Conservation (phyloP, 768 basidiomycete species). For the Termitomyces sp. region DNA sequence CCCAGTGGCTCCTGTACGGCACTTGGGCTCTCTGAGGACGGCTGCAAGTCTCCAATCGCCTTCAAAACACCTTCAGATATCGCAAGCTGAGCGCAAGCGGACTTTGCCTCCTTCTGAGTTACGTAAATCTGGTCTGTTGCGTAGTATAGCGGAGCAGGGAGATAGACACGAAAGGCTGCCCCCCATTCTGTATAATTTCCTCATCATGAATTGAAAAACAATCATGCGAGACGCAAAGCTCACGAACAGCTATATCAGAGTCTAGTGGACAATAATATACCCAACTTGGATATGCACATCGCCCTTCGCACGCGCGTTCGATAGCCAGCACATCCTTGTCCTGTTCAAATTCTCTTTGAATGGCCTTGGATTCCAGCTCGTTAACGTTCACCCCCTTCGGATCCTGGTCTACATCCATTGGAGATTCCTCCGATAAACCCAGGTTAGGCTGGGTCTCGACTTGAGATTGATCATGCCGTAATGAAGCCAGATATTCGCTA, state of each 20-base stretch:
- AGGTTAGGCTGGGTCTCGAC: neutral
- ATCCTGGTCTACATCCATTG: neutral
- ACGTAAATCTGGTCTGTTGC: constrained; percentile 2
- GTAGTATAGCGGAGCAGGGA: neutral
- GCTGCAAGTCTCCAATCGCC: neutral
- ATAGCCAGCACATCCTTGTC: neutral
- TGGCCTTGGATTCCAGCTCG: neutral
- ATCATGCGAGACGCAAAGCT: neutral
- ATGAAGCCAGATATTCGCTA: neutral
- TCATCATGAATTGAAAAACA: neutral
- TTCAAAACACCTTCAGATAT: neutral
- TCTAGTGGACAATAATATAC: neutral
- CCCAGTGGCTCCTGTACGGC: neutral
- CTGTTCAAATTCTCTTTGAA: neutral
- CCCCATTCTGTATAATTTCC: neutral
- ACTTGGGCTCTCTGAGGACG: neutral
- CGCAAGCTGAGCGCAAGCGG: neutral
- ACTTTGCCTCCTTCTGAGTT: neutral
- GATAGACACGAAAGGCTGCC: neutral
- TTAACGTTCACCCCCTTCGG: neutral
- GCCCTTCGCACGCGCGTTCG: neutral
- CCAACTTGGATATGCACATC: neutral
- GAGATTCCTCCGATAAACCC: neutral
- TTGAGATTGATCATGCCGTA: neutral
- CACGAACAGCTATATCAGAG: neutral